A percentile compares a stretch with the other conserved stretches of the same genome.
phyloP scores from a whole-genome alignment of 305 asterid species.

The Vinca major region DNA sequence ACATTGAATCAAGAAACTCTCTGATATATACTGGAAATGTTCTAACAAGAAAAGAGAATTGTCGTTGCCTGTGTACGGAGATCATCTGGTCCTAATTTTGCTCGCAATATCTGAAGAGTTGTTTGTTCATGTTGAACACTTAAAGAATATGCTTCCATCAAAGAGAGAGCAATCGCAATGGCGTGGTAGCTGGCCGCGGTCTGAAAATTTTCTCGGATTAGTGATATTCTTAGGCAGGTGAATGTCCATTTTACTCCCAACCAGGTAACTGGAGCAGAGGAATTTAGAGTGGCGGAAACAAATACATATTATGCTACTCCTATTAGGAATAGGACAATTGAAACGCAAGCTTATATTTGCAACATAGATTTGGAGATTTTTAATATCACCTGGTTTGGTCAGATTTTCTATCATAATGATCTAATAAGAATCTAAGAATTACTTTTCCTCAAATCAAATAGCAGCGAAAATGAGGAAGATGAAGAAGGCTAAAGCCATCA shows the following conservation, averaged over 20 bases:
- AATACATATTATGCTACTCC: background rate
- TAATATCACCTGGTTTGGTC: background rate
- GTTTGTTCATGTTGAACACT: slow-evolving; percentile 93
- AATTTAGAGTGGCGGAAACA: background rate
- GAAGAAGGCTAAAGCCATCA: too few relatives aligned
- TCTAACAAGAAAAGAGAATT: slow-evolving; percentile 18
- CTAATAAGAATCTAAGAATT: background rate
- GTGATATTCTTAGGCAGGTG: background rate
- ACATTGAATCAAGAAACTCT: slow-evolving; percentile 21
- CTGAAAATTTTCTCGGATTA: slow-evolving; percentile 31
- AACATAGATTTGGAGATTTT: background rate
- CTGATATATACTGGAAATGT: slow-evolving; percentile 6
- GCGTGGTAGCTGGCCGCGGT: slow-evolving; percentile 96
- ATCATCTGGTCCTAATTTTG: slow-evolving; percentile 83
- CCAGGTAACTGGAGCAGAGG: slow-evolving; percentile 4
- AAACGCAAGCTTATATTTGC: background rate
- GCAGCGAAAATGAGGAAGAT: background rate
- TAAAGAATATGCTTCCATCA: slow-evolving; percentile 85
- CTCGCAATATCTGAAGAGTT: slow-evolving; percentile 77
- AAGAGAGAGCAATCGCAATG: slow-evolving; percentile 80
- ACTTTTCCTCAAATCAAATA: background rate
- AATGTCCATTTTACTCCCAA: background rate
- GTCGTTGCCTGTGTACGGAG: slow-evolving; percentile 68
- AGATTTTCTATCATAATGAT: background rate
- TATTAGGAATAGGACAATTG: background rate